These are phyloP conservation scores for Pythium catenulatum DNA, from an alignment of 352 stramenopile genomes.

Conservation along the genomic window DNA sequence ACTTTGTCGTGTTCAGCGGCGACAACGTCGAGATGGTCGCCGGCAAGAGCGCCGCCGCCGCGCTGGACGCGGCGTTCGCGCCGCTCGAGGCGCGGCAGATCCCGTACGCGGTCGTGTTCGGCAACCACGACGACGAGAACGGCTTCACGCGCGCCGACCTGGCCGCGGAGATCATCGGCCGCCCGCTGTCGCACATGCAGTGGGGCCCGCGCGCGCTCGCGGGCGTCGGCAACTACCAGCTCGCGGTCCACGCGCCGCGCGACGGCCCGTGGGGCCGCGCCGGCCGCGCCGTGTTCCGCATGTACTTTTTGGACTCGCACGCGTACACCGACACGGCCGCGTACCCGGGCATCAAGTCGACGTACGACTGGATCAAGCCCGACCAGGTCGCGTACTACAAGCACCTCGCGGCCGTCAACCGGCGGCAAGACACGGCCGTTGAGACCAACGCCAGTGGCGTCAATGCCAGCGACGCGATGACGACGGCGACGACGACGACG, in stretches of 20 bases:
- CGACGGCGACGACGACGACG: too few species aligned
- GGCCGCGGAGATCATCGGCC: conserved; percentile 59
- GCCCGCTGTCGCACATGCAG: conserved; percentile 70
- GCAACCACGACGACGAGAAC: conserved; percentile 79
- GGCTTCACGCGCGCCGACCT: conserved; percentile 68
- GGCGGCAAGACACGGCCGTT: too few species aligned
- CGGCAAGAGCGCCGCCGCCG: neutral
- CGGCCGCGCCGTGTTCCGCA: conserved; percentile 68
- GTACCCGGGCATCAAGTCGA: neutral
- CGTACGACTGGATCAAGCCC: conserved; percentile 49
- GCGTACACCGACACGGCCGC: neutral
- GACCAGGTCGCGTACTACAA: conserved; percentile 47
- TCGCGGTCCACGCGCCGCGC: conserved; percentile 67
- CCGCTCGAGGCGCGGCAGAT: conserved; percentile 68
- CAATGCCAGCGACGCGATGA: too few species aligned
- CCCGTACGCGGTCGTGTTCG: conserved; percentile 77
- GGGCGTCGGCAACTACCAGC: conserved; percentile 78
- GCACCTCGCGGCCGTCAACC: neutral
- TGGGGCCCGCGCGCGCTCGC: conserved; percentile 63
- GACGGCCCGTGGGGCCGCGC: conserved; percentile 60
- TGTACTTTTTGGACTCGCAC: conserved; percentile 39
- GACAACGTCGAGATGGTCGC: conserved; percentile 71
- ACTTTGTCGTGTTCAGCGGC: conserved; percentile 78
- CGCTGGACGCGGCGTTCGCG: conserved; percentile 64
- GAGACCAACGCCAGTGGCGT: conserved; percentile 8